Conservation (phyloP, 768 basidiomycete genomes). For the Suillus variegatus region DNA sequence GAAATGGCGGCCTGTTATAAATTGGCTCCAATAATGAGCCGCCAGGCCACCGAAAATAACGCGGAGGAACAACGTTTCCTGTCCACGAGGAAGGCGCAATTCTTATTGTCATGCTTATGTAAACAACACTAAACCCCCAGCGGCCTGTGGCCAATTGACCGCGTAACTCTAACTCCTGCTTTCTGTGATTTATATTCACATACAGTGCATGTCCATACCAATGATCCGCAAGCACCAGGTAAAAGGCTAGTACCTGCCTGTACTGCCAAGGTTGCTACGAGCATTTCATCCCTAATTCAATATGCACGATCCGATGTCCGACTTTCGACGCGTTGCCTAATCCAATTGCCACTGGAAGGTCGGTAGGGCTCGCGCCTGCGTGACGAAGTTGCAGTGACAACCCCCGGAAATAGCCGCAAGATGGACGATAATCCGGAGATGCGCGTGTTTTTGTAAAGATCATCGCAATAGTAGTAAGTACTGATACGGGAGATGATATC, state of each 20-base stretch:
- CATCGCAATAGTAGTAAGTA: not conserved
- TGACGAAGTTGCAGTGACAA: not conserved
- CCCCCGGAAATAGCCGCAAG: not conserved
- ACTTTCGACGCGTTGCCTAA: not conserved
- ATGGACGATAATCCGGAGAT: not conserved
- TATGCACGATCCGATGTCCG: constrained; percentile 1
- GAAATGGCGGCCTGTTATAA: constrained; percentile 7
- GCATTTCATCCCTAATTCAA: not conserved
- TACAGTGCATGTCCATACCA: not conserved
- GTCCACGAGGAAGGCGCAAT: constrained; percentile 11
- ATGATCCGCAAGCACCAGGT: not conserved
- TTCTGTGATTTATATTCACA: not conserved
- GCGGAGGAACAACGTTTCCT: constrained; percentile 10
- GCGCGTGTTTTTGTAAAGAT: not conserved
- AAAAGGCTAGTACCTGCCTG: not conserved
- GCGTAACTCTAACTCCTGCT: not conserved
- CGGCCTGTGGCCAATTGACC: not conserved
- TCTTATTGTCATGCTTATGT: not conserved
- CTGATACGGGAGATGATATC: constrained; percentile 2
- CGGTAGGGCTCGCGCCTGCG: constrained; percentile 1
- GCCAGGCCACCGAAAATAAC: constrained; percentile 5
- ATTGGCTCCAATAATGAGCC: constrained; percentile 6
- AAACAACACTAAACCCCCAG: not conserved
- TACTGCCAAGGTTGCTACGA: not conserved
- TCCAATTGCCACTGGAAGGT: not conserved